Percentiles rank a stretch among this genome's conserved stretches.
Evolutionary conservation across 768 basidiomycete genomes (phyloP).

Genomic region (Tephrocybe sp.): DNA sequence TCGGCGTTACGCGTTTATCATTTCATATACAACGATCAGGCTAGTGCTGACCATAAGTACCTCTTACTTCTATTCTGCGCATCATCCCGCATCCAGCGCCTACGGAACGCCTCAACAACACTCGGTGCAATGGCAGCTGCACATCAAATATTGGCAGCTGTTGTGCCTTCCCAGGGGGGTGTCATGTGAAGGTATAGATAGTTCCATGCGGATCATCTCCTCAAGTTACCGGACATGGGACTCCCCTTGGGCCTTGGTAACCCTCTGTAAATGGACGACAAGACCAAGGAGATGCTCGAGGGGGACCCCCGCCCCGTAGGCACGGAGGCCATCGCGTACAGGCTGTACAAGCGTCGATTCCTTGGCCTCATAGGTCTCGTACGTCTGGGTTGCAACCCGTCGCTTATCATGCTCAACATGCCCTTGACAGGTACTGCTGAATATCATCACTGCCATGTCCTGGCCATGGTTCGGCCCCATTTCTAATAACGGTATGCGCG

Average conservation of each 20-base stretch:
- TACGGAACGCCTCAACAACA: too few relatives aligned
- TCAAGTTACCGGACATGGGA: too few relatives aligned
- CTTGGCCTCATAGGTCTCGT: slow-evolving; percentile 64
- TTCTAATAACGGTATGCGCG: slow-evolving; percentile 56
- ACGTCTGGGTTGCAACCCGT: slow-evolving; percentile 17
- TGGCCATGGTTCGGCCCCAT: slow-evolving; percentile 90
- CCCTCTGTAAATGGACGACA: slow-evolving; percentile 3
- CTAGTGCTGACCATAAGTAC: too few relatives aligned
- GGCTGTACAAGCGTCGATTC: slow-evolving; percentile 72
- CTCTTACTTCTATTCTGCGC: too few relatives aligned
- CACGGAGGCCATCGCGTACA: slow-evolving; percentile 36
- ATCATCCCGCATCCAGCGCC: too few relatives aligned
- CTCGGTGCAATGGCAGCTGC: too few relatives aligned
- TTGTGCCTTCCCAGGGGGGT: too few relatives aligned
- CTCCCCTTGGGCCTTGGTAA: too few relatives aligned
- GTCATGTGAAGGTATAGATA: too few relatives aligned
- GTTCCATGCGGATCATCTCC: too few relatives aligned
- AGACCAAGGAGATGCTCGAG: neutral
- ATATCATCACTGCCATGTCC: slow-evolving; percentile 61
- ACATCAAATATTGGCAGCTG: too few relatives aligned
- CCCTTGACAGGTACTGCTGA: slow-evolving; percentile 54
- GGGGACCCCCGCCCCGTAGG: neutral
- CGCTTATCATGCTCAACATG: neutral
- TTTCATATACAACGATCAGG: neutral
- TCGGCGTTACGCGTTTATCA: neutral